A percentile compares a stretch with the other conserved stretches of the same genome.
phyloP scores from a whole-genome alignment of 139 green algal genomes.

The Closterium sp. region DNA sequence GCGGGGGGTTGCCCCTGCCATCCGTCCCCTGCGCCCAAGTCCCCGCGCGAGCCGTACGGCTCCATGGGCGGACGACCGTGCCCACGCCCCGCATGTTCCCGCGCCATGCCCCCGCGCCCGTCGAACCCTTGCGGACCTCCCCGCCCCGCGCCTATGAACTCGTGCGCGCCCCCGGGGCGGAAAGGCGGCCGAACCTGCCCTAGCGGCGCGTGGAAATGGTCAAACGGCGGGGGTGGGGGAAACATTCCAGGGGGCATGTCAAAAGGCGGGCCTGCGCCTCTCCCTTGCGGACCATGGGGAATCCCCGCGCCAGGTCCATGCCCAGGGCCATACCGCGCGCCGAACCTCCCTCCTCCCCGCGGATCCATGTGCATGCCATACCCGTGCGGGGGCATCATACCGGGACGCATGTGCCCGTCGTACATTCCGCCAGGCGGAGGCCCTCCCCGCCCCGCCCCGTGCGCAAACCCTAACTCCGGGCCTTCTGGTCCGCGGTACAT shows the following conservation, averaged over 20 bases:
- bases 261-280: neutral
- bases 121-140: neutral
- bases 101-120: neutral
- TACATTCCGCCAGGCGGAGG: neutral
- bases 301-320: neutral
- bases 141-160: neutral
- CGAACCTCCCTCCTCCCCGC: neutral
- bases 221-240: neutral
- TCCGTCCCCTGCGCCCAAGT: neutral
- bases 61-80: neutral
- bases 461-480: neutral
- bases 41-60: neutral
- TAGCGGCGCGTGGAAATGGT: neutral
- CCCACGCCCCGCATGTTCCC: neutral
- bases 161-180: neutral
- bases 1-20: neutral
- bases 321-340: neutral
- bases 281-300: neutral
- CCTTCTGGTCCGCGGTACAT: neutral
- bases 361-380: neutral
- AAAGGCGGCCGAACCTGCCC: neutral
- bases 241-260: neutral
- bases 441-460: neutral
- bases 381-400: neutral
- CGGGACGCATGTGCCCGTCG: neutral